Evolutionary conservation across 2,329 filamentous ascomycete genomes (phyloP).

Genomic region (Fusarium pseudonygamai): DNA sequence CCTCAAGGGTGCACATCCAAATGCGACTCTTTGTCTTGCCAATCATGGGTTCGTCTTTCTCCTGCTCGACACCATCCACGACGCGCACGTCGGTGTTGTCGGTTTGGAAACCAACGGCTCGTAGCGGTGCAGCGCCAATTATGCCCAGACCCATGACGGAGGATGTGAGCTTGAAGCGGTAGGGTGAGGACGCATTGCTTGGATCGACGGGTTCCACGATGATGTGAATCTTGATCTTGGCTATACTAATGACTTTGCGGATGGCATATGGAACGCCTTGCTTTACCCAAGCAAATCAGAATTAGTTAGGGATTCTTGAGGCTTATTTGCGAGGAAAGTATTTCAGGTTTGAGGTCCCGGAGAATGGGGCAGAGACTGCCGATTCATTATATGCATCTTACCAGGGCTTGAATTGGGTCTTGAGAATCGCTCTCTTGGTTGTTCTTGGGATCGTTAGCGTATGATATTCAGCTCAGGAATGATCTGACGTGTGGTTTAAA

Average conservation of each 20-base stretch:
- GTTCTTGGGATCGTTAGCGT: background rate
- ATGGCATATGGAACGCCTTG: background rate
- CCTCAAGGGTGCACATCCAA: background rate
- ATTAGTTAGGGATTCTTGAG: too few relatives aligned
- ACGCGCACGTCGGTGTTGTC: background rate
- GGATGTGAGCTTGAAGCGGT: background rate
- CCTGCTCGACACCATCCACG: background rate
- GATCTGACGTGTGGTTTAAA: too few relatives aligned
- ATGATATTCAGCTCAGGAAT: too few relatives aligned
- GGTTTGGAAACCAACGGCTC: background rate
- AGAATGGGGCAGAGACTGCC: too few relatives aligned
- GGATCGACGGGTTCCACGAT: background rate
- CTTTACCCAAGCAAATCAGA: background rate
- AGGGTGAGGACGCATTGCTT: background rate
- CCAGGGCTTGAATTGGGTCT: background rate
- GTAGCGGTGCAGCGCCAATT: background rate
- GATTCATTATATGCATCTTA: background rate
- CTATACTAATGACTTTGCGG: background rate
- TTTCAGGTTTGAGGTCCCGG: accelerated
- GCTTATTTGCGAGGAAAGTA: too few relatives aligned
- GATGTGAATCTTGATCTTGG: background rate
- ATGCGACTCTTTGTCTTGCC: background rate
- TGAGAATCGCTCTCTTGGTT: background rate
- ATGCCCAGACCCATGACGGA: background rate
- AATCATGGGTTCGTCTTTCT: background rate